These are phyloP conservation scores for Cordyceps cicadae DNA, from an alignment of 2,329 filamentous ascomycete genomes.

Conservation along the genomic window DNA sequence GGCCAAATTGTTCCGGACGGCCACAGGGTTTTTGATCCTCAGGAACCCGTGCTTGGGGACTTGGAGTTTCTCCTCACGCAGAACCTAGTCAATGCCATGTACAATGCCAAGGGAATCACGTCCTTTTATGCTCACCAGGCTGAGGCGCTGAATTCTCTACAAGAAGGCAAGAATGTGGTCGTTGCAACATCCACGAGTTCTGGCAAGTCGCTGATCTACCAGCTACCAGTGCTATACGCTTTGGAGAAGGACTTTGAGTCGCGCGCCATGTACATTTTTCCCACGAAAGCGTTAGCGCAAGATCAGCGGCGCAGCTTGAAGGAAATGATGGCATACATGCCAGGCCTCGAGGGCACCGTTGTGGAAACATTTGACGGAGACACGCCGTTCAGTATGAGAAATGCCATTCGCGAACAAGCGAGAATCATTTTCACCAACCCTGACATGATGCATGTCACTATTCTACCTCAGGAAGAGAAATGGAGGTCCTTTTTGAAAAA, in stretches of 20 bases:
- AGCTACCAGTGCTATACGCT: slow-evolving; percentile 82
- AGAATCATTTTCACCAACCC: slow-evolving; percentile 96
- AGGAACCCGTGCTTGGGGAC: slow-evolving; percentile 73
- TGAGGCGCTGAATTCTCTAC: slow-evolving; percentile 82
- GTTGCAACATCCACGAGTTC: slow-evolving; percentile 93
- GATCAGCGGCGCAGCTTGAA: slow-evolving; percentile 85
- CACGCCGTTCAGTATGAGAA: slow-evolving; percentile 72
- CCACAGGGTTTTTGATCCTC: slow-evolving; percentile 81
- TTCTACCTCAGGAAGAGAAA: slow-evolving; percentile 80
- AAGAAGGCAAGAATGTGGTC: slow-evolving; percentile 78
- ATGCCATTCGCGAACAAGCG: slow-evolving; percentile 75
- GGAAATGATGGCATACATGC: slow-evolving; percentile 75
- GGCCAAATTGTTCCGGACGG: slow-evolving; percentile 90
- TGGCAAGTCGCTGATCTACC: slow-evolving; percentile 96
- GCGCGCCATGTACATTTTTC: slow-evolving; percentile 95
- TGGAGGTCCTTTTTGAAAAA: slow-evolving; percentile 89
- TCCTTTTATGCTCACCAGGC: slow-evolving; percentile 86
- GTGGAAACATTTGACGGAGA: slow-evolving; percentile 97
- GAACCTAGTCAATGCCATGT: slow-evolving; percentile 87
- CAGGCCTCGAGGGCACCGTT: slow-evolving; percentile 62
- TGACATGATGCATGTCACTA: slow-evolving; percentile 93
- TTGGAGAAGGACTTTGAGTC: slow-evolving; percentile 69
- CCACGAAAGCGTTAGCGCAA: slow-evolving; percentile 91
- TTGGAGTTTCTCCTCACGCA: slow-evolving; percentile 83
- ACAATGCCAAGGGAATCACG: slow-evolving; percentile 82